phyloP scores from a whole-genome alignment of 768 basidiomycete species.

The Kwoniella botswanensis region DNA sequence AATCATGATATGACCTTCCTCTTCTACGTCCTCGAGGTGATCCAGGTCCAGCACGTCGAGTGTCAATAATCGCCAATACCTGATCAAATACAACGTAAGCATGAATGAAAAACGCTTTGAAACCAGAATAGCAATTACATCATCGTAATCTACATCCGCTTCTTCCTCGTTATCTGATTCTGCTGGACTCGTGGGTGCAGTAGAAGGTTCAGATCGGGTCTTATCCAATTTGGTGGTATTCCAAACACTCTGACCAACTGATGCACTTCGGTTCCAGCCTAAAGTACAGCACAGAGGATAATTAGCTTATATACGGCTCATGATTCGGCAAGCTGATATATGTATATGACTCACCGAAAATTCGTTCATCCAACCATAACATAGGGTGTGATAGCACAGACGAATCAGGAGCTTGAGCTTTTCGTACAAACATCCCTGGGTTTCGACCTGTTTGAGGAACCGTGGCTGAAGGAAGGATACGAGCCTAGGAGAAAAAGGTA shows the following conservation, averaged over 20 bases:
- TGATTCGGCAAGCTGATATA: too few relatives aligned
- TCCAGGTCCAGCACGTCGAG: slow-evolving; percentile 25
- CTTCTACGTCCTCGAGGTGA: slow-evolving; percentile 33
- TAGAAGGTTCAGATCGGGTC: slow-evolving; percentile 62
- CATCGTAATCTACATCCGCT: slow-evolving; percentile 87
- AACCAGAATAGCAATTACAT: slow-evolving; percentile 62
- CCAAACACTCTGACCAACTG: slow-evolving; percentile 86
- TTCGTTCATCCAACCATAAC: slow-evolving; percentile 91
- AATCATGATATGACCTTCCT: slow-evolving; percentile 40
- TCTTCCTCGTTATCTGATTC: slow-evolving; percentile 76
- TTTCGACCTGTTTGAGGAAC: slow-evolving; percentile 78
- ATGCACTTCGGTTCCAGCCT: slow-evolving; percentile 75
- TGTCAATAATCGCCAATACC: slow-evolving; percentile 53
- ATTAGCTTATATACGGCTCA: too few relatives aligned
- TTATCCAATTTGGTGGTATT: slow-evolving; percentile 63
- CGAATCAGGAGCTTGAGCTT: slow-evolving; percentile 62
- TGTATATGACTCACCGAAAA: slow-evolving; percentile 67
- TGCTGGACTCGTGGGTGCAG: slow-evolving; percentile 72
- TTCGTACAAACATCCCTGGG: slow-evolving; percentile 77
- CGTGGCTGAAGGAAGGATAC: slow-evolving; percentile 82
- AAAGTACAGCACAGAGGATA: background rate
- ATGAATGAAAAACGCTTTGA: background rate
- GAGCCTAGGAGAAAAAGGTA: slow-evolving; percentile 62
- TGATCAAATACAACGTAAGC: slow-evolving; percentile 3
- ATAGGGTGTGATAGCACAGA: slow-evolving; percentile 82